phyloP scores from a whole-genome alignment of 805 yeast genomes.

The Candida maltosa region DNA sequence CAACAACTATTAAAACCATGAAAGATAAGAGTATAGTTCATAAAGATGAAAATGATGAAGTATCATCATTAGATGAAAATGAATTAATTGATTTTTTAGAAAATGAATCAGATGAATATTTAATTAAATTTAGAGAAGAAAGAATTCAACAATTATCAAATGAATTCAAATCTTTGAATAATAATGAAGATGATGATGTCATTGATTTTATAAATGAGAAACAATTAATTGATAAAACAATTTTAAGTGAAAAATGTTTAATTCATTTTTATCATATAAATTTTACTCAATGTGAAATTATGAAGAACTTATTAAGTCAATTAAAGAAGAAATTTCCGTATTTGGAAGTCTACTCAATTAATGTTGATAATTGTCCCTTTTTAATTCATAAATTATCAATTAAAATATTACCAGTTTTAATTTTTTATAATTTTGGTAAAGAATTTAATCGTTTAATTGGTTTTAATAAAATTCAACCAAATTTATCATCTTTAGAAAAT shows the following conservation, averaged over 20 bases:
- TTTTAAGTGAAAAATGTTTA: constrained; percentile 40
- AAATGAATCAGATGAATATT: constrained; percentile 40
- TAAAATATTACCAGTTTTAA: constrained; percentile 68
- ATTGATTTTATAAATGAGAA: constrained; percentile 44
- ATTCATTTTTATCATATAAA: constrained; percentile 63
- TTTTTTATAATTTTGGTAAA: constrained; percentile 56
- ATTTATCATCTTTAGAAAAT: constrained; percentile 50
- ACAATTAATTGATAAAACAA: constrained; percentile 50
- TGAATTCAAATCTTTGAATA: constrained; percentile 37
- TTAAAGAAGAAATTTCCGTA: constrained; percentile 59
- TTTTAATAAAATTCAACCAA: constrained; percentile 54
- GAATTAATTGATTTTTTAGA: constrained; percentile 47
- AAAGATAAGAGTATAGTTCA: constrained; percentile 47
- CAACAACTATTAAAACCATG: constrained; percentile 34
- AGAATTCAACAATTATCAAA: constrained; percentile 55
- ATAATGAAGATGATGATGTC: constrained; percentile 23
- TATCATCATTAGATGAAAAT: constrained; percentile 27
- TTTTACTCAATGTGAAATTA: constrained; percentile 57
- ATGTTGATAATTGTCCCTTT: constrained; percentile 70
- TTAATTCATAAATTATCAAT: constrained; percentile 60
- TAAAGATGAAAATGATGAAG: constrained; percentile 39
- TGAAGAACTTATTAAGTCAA: constrained; percentile 44
- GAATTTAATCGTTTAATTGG: constrained; percentile 66
- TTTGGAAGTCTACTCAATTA: constrained; percentile 50
- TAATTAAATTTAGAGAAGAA: constrained; percentile 56